Evolutionary conservation across 768 basidiomycete species (phyloP).

Genomic region (Crepidotus variabilis): DNA sequence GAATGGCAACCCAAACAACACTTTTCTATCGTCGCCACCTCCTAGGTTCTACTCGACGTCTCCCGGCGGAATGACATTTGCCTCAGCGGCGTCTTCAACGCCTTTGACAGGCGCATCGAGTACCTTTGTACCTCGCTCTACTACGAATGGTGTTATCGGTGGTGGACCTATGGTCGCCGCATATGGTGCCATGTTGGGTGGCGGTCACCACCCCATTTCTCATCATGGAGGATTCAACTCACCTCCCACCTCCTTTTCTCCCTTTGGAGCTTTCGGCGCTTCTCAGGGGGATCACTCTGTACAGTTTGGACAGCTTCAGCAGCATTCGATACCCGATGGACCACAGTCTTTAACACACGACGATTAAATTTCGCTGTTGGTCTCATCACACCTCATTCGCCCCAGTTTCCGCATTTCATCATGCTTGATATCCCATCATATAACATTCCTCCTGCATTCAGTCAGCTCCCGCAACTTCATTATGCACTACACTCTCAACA

Average conservation of each 20-base stretch:
- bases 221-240: background rate
- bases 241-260: slow-evolving; percentile 2
- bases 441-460: slow-evolving; percentile 6
- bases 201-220: background rate
- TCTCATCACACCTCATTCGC: slow-evolving; percentile 9
- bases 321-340: slow-evolving; percentile 14
- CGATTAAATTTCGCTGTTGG: background rate
- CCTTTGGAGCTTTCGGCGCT: slow-evolving; percentile 20
- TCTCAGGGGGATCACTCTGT: slow-evolving; percentile 6
- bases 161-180: background rate
- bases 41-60: slow-evolving; percentile 43
- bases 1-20: slow-evolving; percentile 22
- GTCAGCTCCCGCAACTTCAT: background rate
- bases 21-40: slow-evolving; percentile 37
- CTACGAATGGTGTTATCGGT: slow-evolving; percentile 8
- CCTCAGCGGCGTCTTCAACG: slow-evolving; percentile 21
- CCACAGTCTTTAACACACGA: slow-evolving; percentile 8
- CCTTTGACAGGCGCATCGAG: slow-evolving; percentile 27
- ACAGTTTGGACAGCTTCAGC: slow-evolving; percentile 3
- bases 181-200: background rate
- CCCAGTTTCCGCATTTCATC: slow-evolving; percentile 13
- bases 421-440: slow-evolving; percentile 1
- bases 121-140: slow-evolving; percentile 30
- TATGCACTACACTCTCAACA: slow-evolving; percentile 6
- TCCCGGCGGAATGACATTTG: slow-evolving; percentile 25